A percentile compares a stretch with the other conserved stretches of the same genome.
phyloP scores from a whole-genome alignment of 73 alveolate species.

The Paramecium biaurelia region DNA sequence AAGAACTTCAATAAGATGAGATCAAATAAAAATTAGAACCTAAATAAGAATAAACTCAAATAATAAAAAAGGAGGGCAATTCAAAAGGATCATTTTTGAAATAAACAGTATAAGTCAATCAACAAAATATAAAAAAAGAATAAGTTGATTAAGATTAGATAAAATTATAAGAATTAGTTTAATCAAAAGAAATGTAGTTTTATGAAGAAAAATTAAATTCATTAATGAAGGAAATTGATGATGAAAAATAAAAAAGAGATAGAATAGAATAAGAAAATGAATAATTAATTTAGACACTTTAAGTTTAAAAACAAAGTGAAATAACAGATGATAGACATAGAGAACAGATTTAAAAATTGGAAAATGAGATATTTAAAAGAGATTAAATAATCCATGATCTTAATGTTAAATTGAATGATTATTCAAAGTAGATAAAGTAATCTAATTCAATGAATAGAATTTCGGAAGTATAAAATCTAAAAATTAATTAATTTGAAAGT shows the following conservation, averaged over 20 bases:
- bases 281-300: neutral
- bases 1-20: neutral
- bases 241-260: neutral
- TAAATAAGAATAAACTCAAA: neutral
- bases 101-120: neutral
- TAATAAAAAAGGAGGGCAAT: neutral
- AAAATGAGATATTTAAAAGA: neutral
- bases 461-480: neutral
- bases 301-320: neutral
- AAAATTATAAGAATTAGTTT: neutral
- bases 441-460: neutral
- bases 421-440: neutral
- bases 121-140: neutral
- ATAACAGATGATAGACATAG: neutral
- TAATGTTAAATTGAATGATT: neutral
- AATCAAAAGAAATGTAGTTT: neutral
- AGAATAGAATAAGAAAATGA: neutral
- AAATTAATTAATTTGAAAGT: neutral
- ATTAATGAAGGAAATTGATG: neutral
- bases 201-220: neutral
- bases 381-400: neutral
- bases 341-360: neutral
- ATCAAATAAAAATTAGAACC: neutral
- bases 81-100: neutral
- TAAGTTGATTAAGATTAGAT: neutral